Conservation (phyloP, 1,284 basidiomycete genomes). For the Ganoderma lucidum region DNA sequence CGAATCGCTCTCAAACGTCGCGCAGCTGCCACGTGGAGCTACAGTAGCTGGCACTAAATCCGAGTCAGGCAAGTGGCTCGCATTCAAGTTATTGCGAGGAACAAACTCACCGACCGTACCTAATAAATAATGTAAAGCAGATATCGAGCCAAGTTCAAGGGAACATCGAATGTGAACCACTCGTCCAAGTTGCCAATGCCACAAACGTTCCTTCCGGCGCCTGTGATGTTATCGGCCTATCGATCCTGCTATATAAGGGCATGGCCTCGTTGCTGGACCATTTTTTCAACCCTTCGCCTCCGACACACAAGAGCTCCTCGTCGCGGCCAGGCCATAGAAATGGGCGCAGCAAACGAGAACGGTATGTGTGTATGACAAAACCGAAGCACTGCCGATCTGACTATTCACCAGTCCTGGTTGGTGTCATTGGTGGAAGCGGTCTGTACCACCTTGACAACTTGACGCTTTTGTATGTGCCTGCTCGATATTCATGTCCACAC, state of each 20-base stretch:
- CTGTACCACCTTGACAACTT: slow-evolving; percentile 92
- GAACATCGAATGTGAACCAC: too few relatives aligned
- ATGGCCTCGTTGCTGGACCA: too few relatives aligned
- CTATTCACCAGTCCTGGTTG: slow-evolving; percentile 68
- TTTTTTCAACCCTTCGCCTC: background rate
- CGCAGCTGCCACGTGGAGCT: too few relatives aligned
- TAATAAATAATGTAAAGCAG: too few relatives aligned
- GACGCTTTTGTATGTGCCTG: slow-evolving; percentile 71
- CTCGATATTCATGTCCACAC: background rate
- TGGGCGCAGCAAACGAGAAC: slow-evolving; percentile 13
- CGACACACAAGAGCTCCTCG: background rate
- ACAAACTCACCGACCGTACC: too few relatives aligned
- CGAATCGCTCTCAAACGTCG: too few relatives aligned
- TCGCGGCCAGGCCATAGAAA: background rate
- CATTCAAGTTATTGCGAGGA: too few relatives aligned
- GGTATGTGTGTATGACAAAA: too few relatives aligned
- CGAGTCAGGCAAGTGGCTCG: too few relatives aligned
- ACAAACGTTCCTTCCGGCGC: background rate
- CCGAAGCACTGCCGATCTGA: background rate
- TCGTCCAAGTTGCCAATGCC: too few relatives aligned
- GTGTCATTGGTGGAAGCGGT: slow-evolving; percentile 88
- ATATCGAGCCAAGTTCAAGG: too few relatives aligned
- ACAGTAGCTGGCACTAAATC: too few relatives aligned
- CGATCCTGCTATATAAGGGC: slow-evolving; percentile 3
- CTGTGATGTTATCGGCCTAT: background rate